A percentile compares a stretch with the other conserved stretches of the same genome.
These are phyloP conservation scores for Atalantia buxifolia DNA, from an alignment of 345 rosid species.

Conservation along the genomic window DNA sequence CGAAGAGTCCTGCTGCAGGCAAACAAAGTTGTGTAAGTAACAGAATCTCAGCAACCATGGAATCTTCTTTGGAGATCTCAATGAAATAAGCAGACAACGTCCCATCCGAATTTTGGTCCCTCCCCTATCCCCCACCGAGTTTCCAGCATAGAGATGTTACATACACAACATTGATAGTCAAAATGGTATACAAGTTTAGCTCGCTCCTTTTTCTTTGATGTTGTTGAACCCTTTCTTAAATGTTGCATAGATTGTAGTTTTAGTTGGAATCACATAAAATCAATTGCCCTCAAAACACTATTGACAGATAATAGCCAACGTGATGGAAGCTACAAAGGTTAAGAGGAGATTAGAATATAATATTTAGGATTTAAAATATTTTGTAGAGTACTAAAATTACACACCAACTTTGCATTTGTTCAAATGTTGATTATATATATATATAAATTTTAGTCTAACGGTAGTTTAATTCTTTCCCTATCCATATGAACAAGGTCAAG, in stretches of 20 bases:
- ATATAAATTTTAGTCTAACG: too few species aligned
- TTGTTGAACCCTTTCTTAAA: background rate
- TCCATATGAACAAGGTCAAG: too few species aligned
- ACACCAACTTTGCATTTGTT: background rate
- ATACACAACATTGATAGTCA: conserved; percentile 24
- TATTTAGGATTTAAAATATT: background rate
- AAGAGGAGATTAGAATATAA: background rate
- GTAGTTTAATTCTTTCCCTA: too few species aligned
- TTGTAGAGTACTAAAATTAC: background rate
- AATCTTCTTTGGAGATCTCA: background rate
- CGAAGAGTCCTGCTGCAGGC: conserved; percentile 58
- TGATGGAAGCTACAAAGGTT: background rate
- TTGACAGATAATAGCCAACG: background rate
- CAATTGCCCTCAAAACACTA: background rate
- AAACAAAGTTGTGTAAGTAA: conserved; percentile 33
- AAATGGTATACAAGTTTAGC: conserved; percentile 34
- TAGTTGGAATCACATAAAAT: background rate
- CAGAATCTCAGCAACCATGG: background rate
- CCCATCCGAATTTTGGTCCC: background rate
- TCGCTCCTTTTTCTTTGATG: background rate
- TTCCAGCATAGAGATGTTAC: conserved; percentile 29
- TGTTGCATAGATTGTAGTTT: conserved; percentile 12
- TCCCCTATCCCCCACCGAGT: background rate
- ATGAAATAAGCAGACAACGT: conserved; percentile 5
- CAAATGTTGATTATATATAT: conserved; percentile 1